Base-by-base conservation (phyloP, 148 eudicot species). In the Dysphania ambrosioides region DNA sequence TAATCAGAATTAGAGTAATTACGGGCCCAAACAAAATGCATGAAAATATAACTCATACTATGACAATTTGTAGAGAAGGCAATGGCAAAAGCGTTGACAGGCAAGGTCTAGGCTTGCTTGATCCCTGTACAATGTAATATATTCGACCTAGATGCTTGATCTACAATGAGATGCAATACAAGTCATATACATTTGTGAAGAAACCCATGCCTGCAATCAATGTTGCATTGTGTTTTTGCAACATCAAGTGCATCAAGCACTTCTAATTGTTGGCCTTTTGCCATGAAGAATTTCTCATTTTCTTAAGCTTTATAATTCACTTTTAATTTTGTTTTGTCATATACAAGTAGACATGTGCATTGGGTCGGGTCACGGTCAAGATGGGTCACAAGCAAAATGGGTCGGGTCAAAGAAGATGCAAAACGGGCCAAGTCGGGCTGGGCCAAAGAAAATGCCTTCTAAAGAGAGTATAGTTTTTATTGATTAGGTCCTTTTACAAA, bases 161-260 rank as follows among this genome's bases (percentile, higher is more conserved):
- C 29, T 87, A 83, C 0, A 89, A 75, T 10, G 93, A 89, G 53
- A 89, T 85, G 82, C 86, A 76, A 58, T 87, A 89, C 6, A 89
- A 77, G 69, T 89, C 93, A 21, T 89, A 89, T 62, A 90, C 67
- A 34, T 63, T 41, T 8, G 67, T 90, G 77, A 90, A 90, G 66
- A 90, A 90, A 1, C 96, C 96, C 96, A 90, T 90, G 11, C 92
- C 96, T 3, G 94, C 91, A 19, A 90, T 85, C 18, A 86, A 56
- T 6, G 87, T 86, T 2, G 94, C 85, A 71, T 78, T 87, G 93
- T 29, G 90, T 89, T 71, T 79, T 87, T 11, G 93, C 93, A 21
- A 78, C 77, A 62, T 89, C 93, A 32, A 89, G 91, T 61, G 91
- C 91, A 24, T 79, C 73, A 0, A 89, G 88, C 82, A 89, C 89